Percentiles rank a stretch among this genome's conserved stretches.
These are phyloP conservation scores for Wickerhamiella cacticola DNA, from an alignment of 805 yeast species.

Conservation along the genomic window DNA sequence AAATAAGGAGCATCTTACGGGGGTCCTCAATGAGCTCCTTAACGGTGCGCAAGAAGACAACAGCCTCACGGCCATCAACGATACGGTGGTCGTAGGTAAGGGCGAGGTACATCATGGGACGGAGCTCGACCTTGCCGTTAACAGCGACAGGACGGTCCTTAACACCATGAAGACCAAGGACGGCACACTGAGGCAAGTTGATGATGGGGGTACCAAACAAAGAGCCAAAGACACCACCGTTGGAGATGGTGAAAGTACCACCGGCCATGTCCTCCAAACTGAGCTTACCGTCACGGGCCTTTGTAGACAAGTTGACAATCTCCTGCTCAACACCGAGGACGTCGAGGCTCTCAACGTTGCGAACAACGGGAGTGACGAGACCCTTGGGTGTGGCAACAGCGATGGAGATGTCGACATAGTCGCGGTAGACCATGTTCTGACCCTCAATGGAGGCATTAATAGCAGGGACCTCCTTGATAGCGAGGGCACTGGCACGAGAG, in stretches of 20 bases:
- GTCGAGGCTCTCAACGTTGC: constrained; percentile 87
- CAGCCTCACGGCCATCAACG: constrained; percentile 98
- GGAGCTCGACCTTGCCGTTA: constrained; percentile 86
- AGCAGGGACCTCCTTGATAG: constrained; percentile 89
- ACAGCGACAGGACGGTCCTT: constrained; percentile 96
- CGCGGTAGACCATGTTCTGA: constrained; percentile 71
- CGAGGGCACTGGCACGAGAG: constrained; percentile 84
- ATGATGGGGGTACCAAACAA: constrained; percentile 97
- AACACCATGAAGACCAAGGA: constrained; percentile 91
- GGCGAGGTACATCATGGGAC: constrained; percentile 99
- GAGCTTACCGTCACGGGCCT: constrained; percentile 94
- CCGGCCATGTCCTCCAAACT: constrained; percentile 98
- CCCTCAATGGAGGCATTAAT: constrained; percentile 88
- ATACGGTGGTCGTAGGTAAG: constrained; percentile 97
- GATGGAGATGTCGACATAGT: constrained; percentile 86
- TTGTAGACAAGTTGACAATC: constrained; percentile 66
- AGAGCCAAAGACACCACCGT: constrained; percentile 98
- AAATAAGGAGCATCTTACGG: constrained; percentile 76
- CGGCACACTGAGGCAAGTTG: constrained; percentile 97
- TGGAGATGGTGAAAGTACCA: constrained; percentile 97
- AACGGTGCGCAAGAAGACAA: constrained; percentile 86
- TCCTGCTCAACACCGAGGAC: constrained; percentile 84
- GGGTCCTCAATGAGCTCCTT: constrained; percentile 98
- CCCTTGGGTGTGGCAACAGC: constrained; percentile 99
- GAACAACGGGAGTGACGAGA: constrained; percentile 91